phyloP scores from a whole-genome alignment of 768 basidiomycete species.

The Cyclocybe cylindracea region DNA sequence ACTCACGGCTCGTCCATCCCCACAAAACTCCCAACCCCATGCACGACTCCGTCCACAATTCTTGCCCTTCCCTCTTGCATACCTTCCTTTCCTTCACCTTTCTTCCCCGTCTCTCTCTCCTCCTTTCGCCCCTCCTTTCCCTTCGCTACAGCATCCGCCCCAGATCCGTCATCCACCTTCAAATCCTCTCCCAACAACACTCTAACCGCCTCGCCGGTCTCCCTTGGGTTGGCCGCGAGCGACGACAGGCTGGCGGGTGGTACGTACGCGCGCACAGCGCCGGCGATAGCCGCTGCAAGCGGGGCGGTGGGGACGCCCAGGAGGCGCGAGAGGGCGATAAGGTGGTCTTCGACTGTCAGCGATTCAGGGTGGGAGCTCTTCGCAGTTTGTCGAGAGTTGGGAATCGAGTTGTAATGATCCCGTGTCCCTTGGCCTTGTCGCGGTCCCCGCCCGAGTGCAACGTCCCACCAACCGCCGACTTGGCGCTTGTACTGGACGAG shows the following conservation, averaged over 20 bases:
- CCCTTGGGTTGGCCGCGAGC: conserved; percentile 39
- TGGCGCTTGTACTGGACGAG: conserved; percentile 48
- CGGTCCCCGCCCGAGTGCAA: conserved; percentile 40
- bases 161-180: background rate
- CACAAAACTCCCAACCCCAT: conserved; percentile 41
- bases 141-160: conserved; percentile 12
- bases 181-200: conserved; percentile 31
- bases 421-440: conserved; percentile 11
- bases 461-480: conserved; percentile 65
- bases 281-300: conserved; percentile 64
- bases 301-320: conserved; percentile 63
- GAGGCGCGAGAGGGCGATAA: conserved; percentile 60
- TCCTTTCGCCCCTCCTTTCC: conserved; percentile 8
- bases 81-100: background rate
- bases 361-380: background rate
- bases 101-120: background rate
- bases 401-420: background rate
- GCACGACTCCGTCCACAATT: conserved; percentile 30
- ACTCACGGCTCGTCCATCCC: conserved; percentile 47
- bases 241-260: conserved; percentile 63
- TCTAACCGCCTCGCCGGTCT: conserved; percentile 45
- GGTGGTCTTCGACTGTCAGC: conserved; percentile 49
- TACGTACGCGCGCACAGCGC: conserved; percentile 57
- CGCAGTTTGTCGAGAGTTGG: conserved; percentile 6
- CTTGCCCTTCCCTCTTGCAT: conserved; percentile 10